Evolutionary conservation across 768 basidiomycete genomes (phyloP).

Genomic region (Mrakia blollopis): DNA sequence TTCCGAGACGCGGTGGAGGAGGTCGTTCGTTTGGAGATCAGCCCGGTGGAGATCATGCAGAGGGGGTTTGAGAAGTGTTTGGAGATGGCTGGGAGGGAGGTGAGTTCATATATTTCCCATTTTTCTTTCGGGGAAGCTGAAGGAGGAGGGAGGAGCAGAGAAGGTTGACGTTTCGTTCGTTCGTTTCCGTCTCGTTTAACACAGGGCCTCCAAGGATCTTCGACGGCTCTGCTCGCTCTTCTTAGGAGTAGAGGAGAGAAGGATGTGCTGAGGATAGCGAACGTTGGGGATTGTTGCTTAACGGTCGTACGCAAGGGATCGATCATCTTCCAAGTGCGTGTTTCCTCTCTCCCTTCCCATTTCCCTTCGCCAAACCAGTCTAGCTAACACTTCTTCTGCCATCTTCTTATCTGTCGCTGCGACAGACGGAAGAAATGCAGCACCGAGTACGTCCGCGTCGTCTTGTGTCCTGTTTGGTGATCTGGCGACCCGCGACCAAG

Average conservation of each 20-base stretch:
- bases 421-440: conserved; percentile 83
- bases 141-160: no score
- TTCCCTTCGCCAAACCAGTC: not conserved
- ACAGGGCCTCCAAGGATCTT: conserved; percentile 51
- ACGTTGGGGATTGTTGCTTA: conserved; percentile 78
- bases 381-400: not conserved
- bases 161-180: not conserved
- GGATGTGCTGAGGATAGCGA: conserved; percentile 62
- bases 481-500: not conserved
- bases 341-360: not conserved
- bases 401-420: not conserved
- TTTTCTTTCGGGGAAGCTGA: no score
- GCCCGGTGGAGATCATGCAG: conserved; percentile 49
- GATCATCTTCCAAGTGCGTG: conserved; percentile 58
- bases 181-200: conserved; percentile 22
- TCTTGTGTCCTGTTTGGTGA: not conserved
- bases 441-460: conserved; percentile 56
- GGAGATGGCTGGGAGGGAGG: conserved; percentile 28
- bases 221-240: conserved; percentile 49
- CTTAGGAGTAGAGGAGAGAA: conserved; percentile 50
- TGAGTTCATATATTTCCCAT: not conserved
- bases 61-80: conserved; percentile 51
- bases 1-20: conserved; percentile 1
- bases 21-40: not conserved
- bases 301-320: conserved; percentile 69